These are phyloP conservation scores for Penicillium capsulatum DNA, from an alignment of 2,329 filamentous ascomycete species.

Conservation along the genomic window DNA sequence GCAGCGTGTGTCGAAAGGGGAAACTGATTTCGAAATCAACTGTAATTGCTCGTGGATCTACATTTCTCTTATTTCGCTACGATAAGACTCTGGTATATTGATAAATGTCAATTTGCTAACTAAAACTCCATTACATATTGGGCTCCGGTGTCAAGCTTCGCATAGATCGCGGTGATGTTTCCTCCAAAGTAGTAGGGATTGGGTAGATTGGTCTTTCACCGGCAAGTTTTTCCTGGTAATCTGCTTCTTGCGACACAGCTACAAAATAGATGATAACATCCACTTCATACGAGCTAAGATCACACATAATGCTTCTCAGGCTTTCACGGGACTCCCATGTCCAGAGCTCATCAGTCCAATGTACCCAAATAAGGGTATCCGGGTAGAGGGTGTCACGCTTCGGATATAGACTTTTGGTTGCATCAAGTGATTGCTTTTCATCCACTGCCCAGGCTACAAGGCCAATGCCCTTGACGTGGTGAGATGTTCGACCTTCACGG, in stretches of 20 bases:
- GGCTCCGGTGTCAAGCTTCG: neutral
- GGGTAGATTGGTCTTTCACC: slow-evolving; percentile 11
- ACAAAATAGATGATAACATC: slow-evolving; percentile 9
- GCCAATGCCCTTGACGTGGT: slow-evolving; percentile 1
- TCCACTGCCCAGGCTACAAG: slow-evolving; percentile 6
- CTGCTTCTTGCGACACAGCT: slow-evolving; percentile 8
- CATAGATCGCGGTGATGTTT: neutral
- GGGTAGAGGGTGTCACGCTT: slow-evolving; percentile 2
- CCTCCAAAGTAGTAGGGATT: neutral
- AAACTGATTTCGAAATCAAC: neutral
- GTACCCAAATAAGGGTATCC: slow-evolving; percentile 10
- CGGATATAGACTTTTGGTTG: slow-evolving; percentile 7
- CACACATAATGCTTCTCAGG: slow-evolving; percentile 5
- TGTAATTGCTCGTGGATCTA: neutral
- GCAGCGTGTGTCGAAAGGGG: neutral
- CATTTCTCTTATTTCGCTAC: neutral
- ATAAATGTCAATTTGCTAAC: neutral
- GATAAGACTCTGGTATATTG: neutral
- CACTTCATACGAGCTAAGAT: slow-evolving; percentile 5
- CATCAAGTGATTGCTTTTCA: neutral
- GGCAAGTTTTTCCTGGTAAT: slow-evolving; percentile 6
- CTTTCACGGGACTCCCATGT: slow-evolving; percentile 10
- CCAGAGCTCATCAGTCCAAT: slow-evolving; percentile 7
- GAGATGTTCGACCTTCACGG: neutral
- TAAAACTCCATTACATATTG: neutral